Evolutionary conservation across 2,329 filamentous ascomycete species (phyloP).

Genomic region (Xylariaceae sp.): DNA sequence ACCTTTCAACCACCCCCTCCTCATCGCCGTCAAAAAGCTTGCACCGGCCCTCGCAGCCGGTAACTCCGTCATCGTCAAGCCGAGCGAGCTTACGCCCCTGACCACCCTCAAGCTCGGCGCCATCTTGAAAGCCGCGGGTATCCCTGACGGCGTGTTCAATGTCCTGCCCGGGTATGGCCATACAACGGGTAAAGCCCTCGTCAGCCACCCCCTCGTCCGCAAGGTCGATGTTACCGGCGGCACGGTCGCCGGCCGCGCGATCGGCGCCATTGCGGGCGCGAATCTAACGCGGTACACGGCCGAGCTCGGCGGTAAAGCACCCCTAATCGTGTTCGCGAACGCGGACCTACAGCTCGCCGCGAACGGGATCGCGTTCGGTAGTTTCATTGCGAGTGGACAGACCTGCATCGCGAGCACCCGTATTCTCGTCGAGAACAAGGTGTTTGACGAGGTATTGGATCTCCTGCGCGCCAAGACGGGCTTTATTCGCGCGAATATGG

Average conservation of each 20-base stretch:
- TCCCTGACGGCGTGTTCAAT: slow-evolving; percentile 65
- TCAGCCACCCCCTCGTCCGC: slow-evolving; percentile 46
- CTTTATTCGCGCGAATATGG: slow-evolving; percentile 50
- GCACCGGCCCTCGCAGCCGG: slow-evolving; percentile 56
- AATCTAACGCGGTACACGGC: slow-evolving; percentile 67
- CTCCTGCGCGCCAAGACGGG: slow-evolving; percentile 59
- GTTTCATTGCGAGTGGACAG: slow-evolving; percentile 52
- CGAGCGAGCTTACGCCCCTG: slow-evolving; percentile 57
- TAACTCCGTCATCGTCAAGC: slow-evolving; percentile 57
- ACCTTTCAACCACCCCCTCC: slow-evolving; percentile 54
- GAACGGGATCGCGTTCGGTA: slow-evolving; percentile 60
- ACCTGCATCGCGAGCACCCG: slow-evolving; percentile 65
- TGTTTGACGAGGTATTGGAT: slow-evolving; percentile 60
- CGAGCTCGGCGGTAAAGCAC: slow-evolving; percentile 67
- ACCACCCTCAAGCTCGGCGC: slow-evolving; percentile 54
- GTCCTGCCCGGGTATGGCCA: slow-evolving; percentile 52
- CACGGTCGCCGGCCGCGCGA: slow-evolving; percentile 63
- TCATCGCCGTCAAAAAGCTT: slow-evolving; percentile 56
- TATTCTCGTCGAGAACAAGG: slow-evolving; percentile 64
- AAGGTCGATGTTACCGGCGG: slow-evolving; percentile 74
- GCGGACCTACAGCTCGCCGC: slow-evolving; percentile 62
- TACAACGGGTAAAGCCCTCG: slow-evolving; percentile 49
- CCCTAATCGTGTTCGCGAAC: slow-evolving; percentile 61
- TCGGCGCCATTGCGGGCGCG: slow-evolving; percentile 59
- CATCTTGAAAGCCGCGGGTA: slow-evolving; percentile 60